Evolutionary conservation across 2,329 filamentous ascomycete species (phyloP).

Genomic region (Exophiala phaeomuriformis): DNA sequence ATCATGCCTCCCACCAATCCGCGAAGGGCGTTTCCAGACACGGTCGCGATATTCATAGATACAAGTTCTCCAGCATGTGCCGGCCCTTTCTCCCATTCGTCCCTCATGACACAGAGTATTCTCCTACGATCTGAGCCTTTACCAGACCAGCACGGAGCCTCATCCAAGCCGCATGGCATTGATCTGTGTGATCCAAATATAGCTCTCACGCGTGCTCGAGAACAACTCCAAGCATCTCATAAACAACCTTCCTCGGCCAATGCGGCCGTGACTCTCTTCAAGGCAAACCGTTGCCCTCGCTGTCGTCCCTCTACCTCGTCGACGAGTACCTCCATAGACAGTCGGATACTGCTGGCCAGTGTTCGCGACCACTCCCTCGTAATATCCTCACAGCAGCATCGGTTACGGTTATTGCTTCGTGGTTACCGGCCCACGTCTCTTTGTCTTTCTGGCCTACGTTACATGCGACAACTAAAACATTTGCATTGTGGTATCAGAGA

Average conservation of each 20-base stretch:
- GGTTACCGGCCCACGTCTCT: constrained; percentile 9
- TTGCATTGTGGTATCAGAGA: constrained; percentile 3
- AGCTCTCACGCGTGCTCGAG: constrained; percentile 14
- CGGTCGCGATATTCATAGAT: constrained; percentile 28
- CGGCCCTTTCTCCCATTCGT: constrained; percentile 25
- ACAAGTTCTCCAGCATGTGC: constrained; percentile 20
- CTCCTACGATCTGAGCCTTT: constrained; percentile 18
- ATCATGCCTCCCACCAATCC: constrained; percentile 22
- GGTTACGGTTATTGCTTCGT: constrained; percentile 13
- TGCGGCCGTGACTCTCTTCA: constrained; percentile 21
- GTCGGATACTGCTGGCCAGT: constrained; percentile 38
- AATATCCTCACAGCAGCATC: constrained; percentile 22
- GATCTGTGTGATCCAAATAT: constrained; percentile 21
- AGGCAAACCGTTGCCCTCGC: constrained; percentile 25
- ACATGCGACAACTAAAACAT: background rate
- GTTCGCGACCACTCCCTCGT: constrained; percentile 33
- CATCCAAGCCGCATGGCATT: constrained; percentile 16
- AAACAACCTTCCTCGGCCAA: constrained; percentile 22
- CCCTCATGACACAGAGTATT: constrained; percentile 17
- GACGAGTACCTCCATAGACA: constrained; percentile 31
- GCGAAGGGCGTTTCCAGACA: constrained; percentile 19
- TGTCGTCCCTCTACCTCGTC: constrained; percentile 24
- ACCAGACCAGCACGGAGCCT: constrained; percentile 19
- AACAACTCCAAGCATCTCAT: constrained; percentile 15
- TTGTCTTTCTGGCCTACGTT: background rate